A percentile compares a stretch with the other conserved stretches of the same genome.
These are phyloP conservation scores for Xerocomus cyaneibrunnescens DNA, from an alignment of 1,284 basidiomycete genomes.

Conservation along the genomic window DNA sequence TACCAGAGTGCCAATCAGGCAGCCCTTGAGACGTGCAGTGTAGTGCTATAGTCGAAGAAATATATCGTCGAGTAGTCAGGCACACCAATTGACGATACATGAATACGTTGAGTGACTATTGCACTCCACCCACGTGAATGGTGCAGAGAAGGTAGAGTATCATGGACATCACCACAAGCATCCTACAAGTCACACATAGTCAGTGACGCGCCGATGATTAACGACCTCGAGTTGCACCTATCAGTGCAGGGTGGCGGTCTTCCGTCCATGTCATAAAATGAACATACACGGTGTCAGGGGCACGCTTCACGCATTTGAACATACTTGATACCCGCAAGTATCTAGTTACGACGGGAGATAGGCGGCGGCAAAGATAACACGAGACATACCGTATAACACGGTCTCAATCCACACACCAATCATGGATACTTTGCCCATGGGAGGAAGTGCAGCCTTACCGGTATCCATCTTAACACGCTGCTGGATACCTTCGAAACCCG, in stretches of 20 bases:
- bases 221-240: neutral
- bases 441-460: neutral
- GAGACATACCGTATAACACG: constrained; percentile 9
- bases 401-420: constrained; percentile 6
- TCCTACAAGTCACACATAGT: neutral
- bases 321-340: neutral
- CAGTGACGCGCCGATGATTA: no score
- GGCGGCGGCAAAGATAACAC: neutral
- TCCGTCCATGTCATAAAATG: neutral
- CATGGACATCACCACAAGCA: neutral
- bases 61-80: neutral
- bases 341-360: neutral
- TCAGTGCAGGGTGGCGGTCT: neutral
- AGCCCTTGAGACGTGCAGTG: neutral
- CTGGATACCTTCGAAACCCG: no score
- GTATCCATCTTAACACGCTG: neutral
- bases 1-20: neutral
- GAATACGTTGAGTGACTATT: no score
- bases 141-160: neutral
- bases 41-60: neutral
- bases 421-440: constrained; percentile 1
- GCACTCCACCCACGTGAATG: neutral
- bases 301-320: neutral
- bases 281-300: neutral
- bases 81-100: neutral